phyloP scores from a whole-genome alignment of 352 stramenopile species.

The Phytophthora hybrid region DNA sequence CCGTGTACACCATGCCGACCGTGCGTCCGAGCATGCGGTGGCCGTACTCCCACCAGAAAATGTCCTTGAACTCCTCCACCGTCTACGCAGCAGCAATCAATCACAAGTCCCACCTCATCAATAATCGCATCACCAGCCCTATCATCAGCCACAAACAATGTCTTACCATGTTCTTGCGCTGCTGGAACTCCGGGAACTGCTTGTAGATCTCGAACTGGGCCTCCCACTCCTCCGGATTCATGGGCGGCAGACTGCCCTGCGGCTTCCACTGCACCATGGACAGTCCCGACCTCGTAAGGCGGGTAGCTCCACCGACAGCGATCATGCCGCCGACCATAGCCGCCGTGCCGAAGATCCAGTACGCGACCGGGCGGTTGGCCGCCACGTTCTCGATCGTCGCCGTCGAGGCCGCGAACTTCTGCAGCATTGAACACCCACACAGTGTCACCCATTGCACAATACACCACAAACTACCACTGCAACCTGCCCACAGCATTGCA shows the following conservation, averaged over 20 bases:
- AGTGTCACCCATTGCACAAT: slow-evolving; percentile 11
- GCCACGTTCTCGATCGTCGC: slow-evolving; percentile 85
- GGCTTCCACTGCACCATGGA: slow-evolving; percentile 98
- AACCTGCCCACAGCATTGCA: slow-evolving; percentile 1
- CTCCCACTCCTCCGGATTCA: slow-evolving; percentile 94
- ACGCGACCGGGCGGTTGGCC: slow-evolving; percentile 89
- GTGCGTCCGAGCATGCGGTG: slow-evolving; percentile 98
- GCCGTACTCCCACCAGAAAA: slow-evolving; percentile 97
- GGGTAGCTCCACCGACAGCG: slow-evolving; percentile 96
- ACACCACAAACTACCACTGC: background rate
- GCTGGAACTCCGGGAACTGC: slow-evolving; percentile 97
- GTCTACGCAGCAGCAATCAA: slow-evolving; percentile 59
- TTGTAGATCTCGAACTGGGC: slow-evolving; percentile 99
- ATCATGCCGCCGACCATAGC: slow-evolving; percentile 97
- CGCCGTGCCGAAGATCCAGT: slow-evolving; percentile 96
- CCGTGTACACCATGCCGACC: slow-evolving; percentile 94
- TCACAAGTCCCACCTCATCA: background rate
- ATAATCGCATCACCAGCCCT: background rate
- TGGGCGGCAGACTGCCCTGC: slow-evolving; percentile 93
- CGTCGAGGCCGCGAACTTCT: slow-evolving; percentile 61
- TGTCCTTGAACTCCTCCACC: slow-evolving; percentile 98
- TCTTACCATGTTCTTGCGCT: slow-evolving; percentile 91
- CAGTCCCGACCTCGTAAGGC: slow-evolving; percentile 97
- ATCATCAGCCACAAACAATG: slow-evolving; percentile 4
- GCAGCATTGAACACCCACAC: slow-evolving; percentile 24